Conservation (phyloP, 352 stramenopile species). For the Globisporangium yorkense region DNA sequence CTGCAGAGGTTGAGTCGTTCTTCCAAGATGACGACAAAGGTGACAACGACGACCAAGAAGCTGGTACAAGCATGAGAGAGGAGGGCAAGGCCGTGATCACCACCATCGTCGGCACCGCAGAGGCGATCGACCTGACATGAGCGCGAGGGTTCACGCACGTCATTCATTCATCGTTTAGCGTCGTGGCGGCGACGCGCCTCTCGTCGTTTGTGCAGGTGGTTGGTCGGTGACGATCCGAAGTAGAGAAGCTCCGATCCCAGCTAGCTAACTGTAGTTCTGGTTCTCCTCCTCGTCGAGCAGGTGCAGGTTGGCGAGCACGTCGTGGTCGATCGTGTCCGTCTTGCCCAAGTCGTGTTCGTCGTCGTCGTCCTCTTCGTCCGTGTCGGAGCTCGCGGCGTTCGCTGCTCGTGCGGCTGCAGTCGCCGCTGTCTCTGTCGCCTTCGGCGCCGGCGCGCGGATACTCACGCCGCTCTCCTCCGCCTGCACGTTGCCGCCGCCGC, state of each 20-base stretch:
- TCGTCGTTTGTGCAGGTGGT: neutral
- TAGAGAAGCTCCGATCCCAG: neutral
- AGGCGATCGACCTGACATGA: neutral
- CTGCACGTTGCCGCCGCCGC: constrained; percentile 31
- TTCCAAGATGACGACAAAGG: neutral
- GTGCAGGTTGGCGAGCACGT: constrained; percentile 10
- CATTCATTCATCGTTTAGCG: neutral
- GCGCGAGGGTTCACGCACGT: neutral
- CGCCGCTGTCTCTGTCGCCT: neutral
- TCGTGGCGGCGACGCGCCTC: neutral
- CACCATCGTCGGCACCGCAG: neutral
- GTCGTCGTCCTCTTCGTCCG: constrained; percentile 61
- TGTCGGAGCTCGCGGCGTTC: constrained; percentile 48
- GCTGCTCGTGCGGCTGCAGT: constrained; percentile 10
- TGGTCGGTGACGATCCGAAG: neutral
- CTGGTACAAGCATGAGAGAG: neutral
- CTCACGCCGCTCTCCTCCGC: constrained; percentile 32
- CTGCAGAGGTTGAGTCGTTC: too few relatives aligned
- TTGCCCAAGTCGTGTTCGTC: constrained; percentile 21
- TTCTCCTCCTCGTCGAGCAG: constrained; percentile 6
- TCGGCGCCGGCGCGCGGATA: constrained; percentile 36
- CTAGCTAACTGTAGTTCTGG: constrained; percentile 9
- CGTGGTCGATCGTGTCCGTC: constrained; percentile 13
- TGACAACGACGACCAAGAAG: neutral
- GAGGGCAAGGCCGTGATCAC: neutral